Evolutionary conservation across 306 rosid genomes (phyloP), one percentile per base, ranked within the genome.

Genomic region (Vachellia pachyceras): DNA sequence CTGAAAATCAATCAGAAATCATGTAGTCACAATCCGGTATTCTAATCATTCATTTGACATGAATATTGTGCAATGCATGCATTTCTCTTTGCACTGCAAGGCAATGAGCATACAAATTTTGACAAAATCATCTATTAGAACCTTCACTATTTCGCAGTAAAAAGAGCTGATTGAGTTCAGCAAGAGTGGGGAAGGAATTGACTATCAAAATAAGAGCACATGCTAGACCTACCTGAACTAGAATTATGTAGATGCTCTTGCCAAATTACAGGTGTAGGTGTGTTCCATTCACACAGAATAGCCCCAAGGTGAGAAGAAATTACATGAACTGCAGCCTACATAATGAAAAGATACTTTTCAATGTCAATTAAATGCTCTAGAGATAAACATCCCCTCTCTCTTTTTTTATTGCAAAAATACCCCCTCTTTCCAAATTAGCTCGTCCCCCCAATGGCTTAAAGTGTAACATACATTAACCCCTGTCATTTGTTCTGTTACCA

Each of bases 191-290:
- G 29, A 35, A 33, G 61, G 52, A 47, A 14, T 14, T 20, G 36
- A 65, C 77, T 77, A 47, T 36, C 68, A 54, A 22, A 44, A 66
- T 29, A 49, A 42, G 73, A 69, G 69, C 22, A 84, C 39, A 47
- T 5, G 50, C 72, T 23, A 45, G 70, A 77, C 88, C 72, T 76
- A 93, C 99, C 99, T 90, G 89, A 58, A 78, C 88, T 80, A 37
- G 89, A 88, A 81, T 88, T 95, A 69, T 95, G 85, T 64, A 90
- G 86, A 86, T 93, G 95, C 70, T 95, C 99, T 88, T 89, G 92
- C 99, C 99, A 95, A 82, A 90, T 67, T 45, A 88, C 86, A 54
- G 97, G 98, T n/a, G 98, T 93, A 79, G 99, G 98, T 15, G 98
- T 88, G 75, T 89, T 88, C 98, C 99, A 95, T 79, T 95, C 93